Evolutionary conservation across 1,284 basidiomycete genomes (phyloP), one percentile per base, ranked within the genome.

Genomic region (Singerocomus inundabilis): DNA sequence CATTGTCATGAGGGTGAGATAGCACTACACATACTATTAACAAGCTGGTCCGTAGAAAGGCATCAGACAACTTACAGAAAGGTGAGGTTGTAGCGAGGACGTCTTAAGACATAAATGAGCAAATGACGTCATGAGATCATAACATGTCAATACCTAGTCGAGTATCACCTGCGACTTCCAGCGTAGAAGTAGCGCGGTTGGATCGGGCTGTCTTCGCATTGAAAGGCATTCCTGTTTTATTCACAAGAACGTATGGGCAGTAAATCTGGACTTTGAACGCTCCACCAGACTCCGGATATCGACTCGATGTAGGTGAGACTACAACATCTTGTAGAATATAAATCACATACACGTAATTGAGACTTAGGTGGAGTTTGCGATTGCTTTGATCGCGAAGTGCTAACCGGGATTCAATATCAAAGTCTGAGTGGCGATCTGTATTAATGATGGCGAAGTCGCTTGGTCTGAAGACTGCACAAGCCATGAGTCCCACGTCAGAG

Each of bases 381-480:
- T 87, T 88, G 41, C 79, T 77, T 33, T 79, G 71, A 69, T 99
- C 97, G 8, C 85, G 78, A 34, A 99, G 70, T 21, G 80, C 79
- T 30, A 98, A 69, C 15, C 75, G 76, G 44, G 80, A 81, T 63
- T 98, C 94, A 30, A 87, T 77, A 43, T 91, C 88, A 57, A 96
- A 92, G 68, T 97, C 94, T 18, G 95, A 91, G 49, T 90, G 85
- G 38, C 87, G 88, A 64, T 98, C 93, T 6, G 92, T 93, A 58
- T 95, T 97, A 72, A 99, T 96, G 68, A 99, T 98, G 2, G 93
- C 88, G 61, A 98, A 99, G 57, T 99, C 96, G 68, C 93, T 96
- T n/a, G 93, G 89, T 60, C 91, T 91, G 77, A 93, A 95, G n/a
- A 84, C 91, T 88, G 5, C 24, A 40, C 44, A 28, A 21, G 31